A percentile compares a stretch with the other conserved stretches of the same genome.
Conservation (phyloP, 1,284 basidiomycete species). For the Austroboletus novae-zelandiae region DNA sequence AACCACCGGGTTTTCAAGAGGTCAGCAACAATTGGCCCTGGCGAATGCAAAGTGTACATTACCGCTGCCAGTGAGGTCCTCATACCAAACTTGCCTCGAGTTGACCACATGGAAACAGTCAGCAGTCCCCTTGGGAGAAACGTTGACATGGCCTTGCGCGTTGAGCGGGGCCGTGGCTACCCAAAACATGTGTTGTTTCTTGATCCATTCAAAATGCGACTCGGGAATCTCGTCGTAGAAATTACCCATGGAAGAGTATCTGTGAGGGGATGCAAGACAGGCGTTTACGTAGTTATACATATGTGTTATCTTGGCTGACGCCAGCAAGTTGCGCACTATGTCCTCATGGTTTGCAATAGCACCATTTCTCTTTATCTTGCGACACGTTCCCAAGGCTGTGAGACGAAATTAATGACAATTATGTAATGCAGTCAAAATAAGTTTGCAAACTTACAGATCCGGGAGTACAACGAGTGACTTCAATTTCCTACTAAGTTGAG, state of each 20-base stretch:
- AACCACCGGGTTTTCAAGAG: not conserved
- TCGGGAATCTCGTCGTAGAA: slow-evolving; percentile 49
- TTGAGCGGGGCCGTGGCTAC: slow-evolving; percentile 55
- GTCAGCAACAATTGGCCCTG: not conserved
- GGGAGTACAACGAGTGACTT: too few relatives aligned
- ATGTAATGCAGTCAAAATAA: too few relatives aligned
- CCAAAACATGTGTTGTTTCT: slow-evolving; percentile 52
- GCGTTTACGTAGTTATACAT: too few relatives aligned
- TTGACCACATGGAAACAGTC: slow-evolving; percentile 50
- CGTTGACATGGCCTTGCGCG: slow-evolving; percentile 49
- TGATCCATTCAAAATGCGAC: slow-evolving; percentile 46
- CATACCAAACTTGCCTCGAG: slow-evolving; percentile 51
- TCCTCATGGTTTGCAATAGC: too few relatives aligned
- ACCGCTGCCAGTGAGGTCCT: slow-evolving; percentile 57
- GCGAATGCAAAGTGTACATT: not conserved
- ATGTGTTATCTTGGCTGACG: too few relatives aligned
- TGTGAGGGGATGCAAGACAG: too few relatives aligned
- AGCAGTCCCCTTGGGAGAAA: slow-evolving; percentile 52
- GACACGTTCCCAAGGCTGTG: too few relatives aligned
- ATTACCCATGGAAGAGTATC: slow-evolving; percentile 40
- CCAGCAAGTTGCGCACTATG: too few relatives aligned
- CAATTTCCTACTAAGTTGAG: too few relatives aligned
- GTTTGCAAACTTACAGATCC: too few relatives aligned
- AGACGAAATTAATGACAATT: too few relatives aligned
- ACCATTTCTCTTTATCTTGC: too few relatives aligned